These are phyloP conservation scores for Dactylellina leptospora DNA, from an alignment of 2,329 filamentous ascomycete genomes.

Conservation along the genomic window DNA sequence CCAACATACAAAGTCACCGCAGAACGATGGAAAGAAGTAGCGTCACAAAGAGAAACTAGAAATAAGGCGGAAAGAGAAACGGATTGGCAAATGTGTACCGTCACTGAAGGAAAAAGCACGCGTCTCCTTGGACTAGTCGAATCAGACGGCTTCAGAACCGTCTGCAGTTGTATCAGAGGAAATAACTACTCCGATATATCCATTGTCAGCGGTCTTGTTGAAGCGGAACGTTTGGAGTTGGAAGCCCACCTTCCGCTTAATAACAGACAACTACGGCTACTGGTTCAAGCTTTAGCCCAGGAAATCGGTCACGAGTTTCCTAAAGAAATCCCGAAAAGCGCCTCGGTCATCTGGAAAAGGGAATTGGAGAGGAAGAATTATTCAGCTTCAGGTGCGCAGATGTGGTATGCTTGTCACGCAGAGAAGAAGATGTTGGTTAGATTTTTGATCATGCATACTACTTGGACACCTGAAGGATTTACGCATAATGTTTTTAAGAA, in stretches of 20 bases:
- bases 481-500: constrained; percentile 33
- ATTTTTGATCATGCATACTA: constrained; percentile 37
- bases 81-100: constrained; percentile 36
- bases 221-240: constrained; percentile 23
- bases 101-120: constrained; percentile 7
- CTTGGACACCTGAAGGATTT: constrained; percentile 32
- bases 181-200: constrained; percentile 30
- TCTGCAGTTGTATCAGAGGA: constrained; percentile 41
- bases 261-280: constrained; percentile 27
- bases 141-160: constrained; percentile 44
- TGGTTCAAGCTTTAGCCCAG: constrained; percentile 30
- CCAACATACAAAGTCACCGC: constrained; percentile 18
- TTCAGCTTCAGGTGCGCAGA: constrained; percentile 13
- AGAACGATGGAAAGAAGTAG: constrained; percentile 25
- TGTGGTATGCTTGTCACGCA: constrained; percentile 42
- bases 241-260: constrained; percentile 18
- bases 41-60: constrained; percentile 22
- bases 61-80: constrained; percentile 26
- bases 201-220: constrained; percentile 38
- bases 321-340: constrained; percentile 32
- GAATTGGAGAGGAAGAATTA: constrained; percentile 38
- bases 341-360: constrained; percentile 29
- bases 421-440: constrained; percentile 48
- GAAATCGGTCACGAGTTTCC: constrained; percentile 43
- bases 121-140: constrained; percentile 25